Percentiles rank a stretch among this genome's conserved stretches.
Evolutionary conservation across 106 monocot species (phyloP).

Genomic region (Xerophyta viscosa): DNA sequence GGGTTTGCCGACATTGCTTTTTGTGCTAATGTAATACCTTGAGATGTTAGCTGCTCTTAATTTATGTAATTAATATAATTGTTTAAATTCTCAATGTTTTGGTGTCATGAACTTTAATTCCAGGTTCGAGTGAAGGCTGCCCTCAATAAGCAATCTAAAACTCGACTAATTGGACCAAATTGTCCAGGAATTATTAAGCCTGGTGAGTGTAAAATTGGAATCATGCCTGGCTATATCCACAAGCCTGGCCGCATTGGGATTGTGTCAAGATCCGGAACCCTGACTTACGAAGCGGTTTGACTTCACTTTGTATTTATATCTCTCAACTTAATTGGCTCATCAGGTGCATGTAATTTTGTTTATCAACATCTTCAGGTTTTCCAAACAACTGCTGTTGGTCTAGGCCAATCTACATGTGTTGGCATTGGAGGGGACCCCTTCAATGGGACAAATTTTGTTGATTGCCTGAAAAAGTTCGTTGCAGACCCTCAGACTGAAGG

Average conservation of each 20-base stretch:
- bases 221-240: slow-evolving; percentile 99
- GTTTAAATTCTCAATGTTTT: too few relatives aligned
- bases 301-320: neutral
- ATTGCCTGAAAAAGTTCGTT: slow-evolving; percentile 76
- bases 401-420: slow-evolving; percentile 96
- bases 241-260: slow-evolving; percentile 95
- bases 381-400: slow-evolving; percentile 96
- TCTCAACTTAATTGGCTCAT: neutral
- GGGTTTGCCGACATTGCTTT: too few relatives aligned
- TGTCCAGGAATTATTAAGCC: slow-evolving; percentile 99
- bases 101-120: neutral
- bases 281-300: slow-evolving; percentile 97
- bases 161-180: slow-evolving; percentile 92
- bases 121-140: slow-evolving; percentile 97
- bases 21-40: too few relatives aligned
- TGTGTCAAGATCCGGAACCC: slow-evolving; percentile 95
- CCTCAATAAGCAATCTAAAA: slow-evolving; percentile 92
- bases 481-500: slow-evolving; percentile 99
- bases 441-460: slow-evolving; percentile 98
- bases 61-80: too few relatives aligned
- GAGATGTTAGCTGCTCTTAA: too few relatives aligned
- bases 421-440: slow-evolving; percentile 99
- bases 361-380: slow-evolving; percentile 54
- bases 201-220: slow-evolving; percentile 99
- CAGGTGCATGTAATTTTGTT: slow-evolving; percentile 1